These are phyloP conservation scores for Bondarzewia mesenterica DNA, from an alignment of 1,284 basidiomycete genomes.

Conservation along the genomic window DNA sequence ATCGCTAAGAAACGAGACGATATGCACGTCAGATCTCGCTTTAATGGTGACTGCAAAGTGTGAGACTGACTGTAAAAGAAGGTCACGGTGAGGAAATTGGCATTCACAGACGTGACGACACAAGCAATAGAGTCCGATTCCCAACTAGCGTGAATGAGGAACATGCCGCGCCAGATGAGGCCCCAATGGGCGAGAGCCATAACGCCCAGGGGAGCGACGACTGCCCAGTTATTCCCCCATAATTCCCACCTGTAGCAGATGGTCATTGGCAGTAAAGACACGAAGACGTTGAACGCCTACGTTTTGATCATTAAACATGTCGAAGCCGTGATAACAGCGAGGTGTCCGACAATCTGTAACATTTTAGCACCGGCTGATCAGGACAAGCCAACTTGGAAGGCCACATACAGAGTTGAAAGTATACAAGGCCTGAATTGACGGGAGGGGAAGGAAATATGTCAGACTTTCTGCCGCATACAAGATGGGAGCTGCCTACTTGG, in stretches of 20 bases:
- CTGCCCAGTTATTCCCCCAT: constrained; percentile 49
- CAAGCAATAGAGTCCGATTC: constrained; percentile 31
- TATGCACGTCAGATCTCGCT: too few relatives aligned
- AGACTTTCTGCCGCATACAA: background rate
- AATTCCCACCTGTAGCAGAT: constrained; percentile 45
- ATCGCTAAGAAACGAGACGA: too few relatives aligned
- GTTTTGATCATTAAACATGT: constrained; percentile 66
- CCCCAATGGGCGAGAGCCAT: constrained; percentile 59
- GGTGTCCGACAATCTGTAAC: constrained; percentile 50
- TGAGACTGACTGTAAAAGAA: constrained; percentile 58
- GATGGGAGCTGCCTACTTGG: constrained; percentile 29
- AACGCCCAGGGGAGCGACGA: constrained; percentile 41
- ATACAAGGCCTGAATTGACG: constrained; percentile 54
- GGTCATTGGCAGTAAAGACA: background rate
- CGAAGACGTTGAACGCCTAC: constrained; percentile 27
- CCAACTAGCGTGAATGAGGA: constrained; percentile 53
- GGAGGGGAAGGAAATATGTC: constrained; percentile 5
- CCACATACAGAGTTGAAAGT: constrained; percentile 55
- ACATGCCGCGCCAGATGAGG: constrained; percentile 60
- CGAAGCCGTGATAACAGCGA: constrained; percentile 55
- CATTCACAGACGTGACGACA: constrained; percentile 42
- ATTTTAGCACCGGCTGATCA: background rate
- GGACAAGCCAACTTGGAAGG: background rate
- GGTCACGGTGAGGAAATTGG: constrained; percentile 48
- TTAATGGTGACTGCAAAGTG: too few relatives aligned